Evolutionary conservation across 805 yeast species (phyloP).

Genomic region (Wickerhamiella alocasiicola): DNA sequence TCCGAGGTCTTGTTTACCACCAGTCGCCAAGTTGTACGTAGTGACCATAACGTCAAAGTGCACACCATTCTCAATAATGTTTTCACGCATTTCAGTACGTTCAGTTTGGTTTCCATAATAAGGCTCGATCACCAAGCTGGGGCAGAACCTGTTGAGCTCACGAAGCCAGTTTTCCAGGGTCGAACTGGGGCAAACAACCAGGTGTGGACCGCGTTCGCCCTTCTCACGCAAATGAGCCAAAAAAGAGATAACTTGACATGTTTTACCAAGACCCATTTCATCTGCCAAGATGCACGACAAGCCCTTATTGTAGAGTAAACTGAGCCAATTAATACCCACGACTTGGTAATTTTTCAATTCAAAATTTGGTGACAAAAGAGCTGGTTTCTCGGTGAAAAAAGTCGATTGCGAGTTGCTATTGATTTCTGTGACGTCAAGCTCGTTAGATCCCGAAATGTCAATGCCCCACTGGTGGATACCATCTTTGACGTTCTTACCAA

Average conservation of each 20-base stretch:
- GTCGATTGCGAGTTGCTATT: conserved; percentile 24
- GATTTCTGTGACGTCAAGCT: conserved; percentile 50
- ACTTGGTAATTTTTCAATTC: conserved; percentile 81
- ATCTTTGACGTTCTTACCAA: conserved; percentile 55
- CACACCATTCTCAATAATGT: conserved; percentile 39
- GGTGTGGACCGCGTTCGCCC: conserved; percentile 67
- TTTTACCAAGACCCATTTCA: conserved; percentile 96
- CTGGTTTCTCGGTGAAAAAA: conserved; percentile 57
- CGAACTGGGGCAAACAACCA: conserved; percentile 91
- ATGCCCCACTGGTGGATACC: conserved; percentile 86
- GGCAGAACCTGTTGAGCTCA: conserved; percentile 84
- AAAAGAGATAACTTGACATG: conserved; percentile 91
- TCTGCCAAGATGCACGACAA: conserved; percentile 93
- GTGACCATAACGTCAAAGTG: conserved; percentile 83
- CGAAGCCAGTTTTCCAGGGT: conserved; percentile 96
- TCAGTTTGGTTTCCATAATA: conserved; percentile 84
- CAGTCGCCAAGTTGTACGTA: conserved; percentile 84
- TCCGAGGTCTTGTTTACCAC: conserved; percentile 66
- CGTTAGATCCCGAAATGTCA: conserved; percentile 45
- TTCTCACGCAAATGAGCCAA: conserved; percentile 67
- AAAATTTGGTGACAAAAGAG: conserved; percentile 46
- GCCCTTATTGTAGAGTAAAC: conserved; percentile 59
- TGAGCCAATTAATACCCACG: conserved; percentile 93
- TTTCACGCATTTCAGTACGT: conserved; percentile 71
- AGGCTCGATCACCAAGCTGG: conserved; percentile 67